Conservation (phyloP, 1,284 basidiomycete genomes). For the Neolentinus lepideus region DNA sequence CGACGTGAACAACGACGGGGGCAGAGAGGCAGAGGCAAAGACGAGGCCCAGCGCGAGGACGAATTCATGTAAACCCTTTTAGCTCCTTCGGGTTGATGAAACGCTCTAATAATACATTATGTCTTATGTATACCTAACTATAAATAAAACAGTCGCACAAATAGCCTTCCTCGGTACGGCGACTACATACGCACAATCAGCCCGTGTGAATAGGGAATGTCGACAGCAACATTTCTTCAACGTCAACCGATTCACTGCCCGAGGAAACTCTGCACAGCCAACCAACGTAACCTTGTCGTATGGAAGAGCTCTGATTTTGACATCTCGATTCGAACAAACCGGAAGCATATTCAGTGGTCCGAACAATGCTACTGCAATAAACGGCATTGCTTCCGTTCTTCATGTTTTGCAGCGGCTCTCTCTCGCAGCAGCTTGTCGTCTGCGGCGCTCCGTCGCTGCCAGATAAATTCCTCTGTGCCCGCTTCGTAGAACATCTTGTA, state of each 20-base stretch:
- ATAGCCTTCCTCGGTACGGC: neutral
- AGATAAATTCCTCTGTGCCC: constrained; percentile 47
- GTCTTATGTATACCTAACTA: constrained; percentile 1
- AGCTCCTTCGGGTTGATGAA: neutral
- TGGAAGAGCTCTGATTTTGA: neutral
- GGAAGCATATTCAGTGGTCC: neutral
- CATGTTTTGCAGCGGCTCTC: constrained; percentile 39
- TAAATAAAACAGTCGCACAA: constrained; percentile 1
- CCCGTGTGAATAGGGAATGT: too few relatives aligned
- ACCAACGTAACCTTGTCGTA: neutral
- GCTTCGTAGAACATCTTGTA: constrained; percentile 75
- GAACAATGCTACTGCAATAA: constrained; percentile 23
- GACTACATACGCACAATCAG: too few relatives aligned
- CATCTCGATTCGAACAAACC: neutral
- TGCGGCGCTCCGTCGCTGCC: constrained; percentile 28
- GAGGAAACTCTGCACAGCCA: neutral
- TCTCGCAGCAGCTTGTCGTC: constrained; percentile 32
- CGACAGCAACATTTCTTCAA: too few relatives aligned
- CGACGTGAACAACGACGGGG: neutral
- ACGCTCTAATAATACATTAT: neutral
- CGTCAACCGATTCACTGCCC: too few relatives aligned
- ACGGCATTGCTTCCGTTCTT: constrained; percentile 43
- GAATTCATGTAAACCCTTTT: constrained; percentile 1
- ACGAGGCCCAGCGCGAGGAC: constrained; percentile 1
- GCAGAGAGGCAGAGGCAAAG: neutral